Evolutionary conservation across 345 rosid species (phyloP).

Genomic region (Bretschneidera sinensis): DNA sequence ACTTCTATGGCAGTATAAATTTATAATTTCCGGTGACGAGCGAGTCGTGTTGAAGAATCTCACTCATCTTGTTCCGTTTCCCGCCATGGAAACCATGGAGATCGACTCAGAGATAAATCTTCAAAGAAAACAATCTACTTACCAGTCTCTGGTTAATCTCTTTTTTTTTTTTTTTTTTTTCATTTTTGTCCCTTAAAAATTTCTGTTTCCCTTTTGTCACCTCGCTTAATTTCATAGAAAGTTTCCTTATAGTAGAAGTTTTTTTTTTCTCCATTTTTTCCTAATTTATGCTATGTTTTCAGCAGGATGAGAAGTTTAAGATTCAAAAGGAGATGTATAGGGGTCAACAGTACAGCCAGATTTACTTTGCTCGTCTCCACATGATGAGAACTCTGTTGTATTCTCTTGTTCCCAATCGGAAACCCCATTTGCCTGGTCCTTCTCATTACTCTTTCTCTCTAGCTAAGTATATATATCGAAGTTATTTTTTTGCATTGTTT

Average conservation of each 20-base stretch:
- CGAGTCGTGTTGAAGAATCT: too few relatives aligned
- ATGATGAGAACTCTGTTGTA: constrained; percentile 68
- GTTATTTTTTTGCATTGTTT: too few relatives aligned
- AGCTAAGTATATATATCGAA: too few relatives aligned
- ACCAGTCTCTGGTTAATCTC: constrained; percentile 38
- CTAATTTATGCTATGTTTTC: background rate
- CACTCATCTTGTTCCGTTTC: constrained; percentile 13
- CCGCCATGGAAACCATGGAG: constrained; percentile 54
- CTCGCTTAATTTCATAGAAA: background rate
- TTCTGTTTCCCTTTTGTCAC: background rate
- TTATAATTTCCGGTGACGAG: too few relatives aligned
- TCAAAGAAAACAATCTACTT: constrained; percentile 55
- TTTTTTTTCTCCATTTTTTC: constrained; percentile 1
- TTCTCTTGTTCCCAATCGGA: constrained; percentile 77
- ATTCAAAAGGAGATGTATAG: constrained; percentile 68
- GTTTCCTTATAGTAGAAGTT: background rate
- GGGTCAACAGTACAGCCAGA: constrained; percentile 93
- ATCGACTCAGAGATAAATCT: constrained; percentile 39
- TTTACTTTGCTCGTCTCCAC: constrained; percentile 84
- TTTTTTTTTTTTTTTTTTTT: background rate
- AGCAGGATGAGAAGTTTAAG: constrained; percentile 73
- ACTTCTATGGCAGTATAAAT: too few relatives aligned
- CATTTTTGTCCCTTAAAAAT: background rate
- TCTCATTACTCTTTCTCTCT: background rate
- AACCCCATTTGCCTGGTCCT: constrained; percentile 66